Conservation (phyloP, 352 stramenopile genomes). For the Phytophthora cryptogea region DNA sequence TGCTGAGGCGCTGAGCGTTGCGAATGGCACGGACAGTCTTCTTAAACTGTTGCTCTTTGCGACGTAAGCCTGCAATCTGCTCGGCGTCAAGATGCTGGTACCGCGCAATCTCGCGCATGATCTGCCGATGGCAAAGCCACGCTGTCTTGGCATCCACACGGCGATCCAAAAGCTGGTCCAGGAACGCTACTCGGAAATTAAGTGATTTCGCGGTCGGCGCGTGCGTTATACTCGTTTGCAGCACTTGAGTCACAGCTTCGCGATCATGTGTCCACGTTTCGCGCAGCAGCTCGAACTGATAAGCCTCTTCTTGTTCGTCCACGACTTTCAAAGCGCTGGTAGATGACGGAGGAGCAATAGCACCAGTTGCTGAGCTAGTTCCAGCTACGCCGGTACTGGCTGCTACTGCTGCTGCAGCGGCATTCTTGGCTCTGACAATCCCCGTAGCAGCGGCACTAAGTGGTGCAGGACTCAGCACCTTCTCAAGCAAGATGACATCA, state of each 20-base stretch:
- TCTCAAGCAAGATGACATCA: conserved; percentile 61
- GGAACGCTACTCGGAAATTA: conserved; percentile 67
- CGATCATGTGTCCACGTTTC: conserved; percentile 72
- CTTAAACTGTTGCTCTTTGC: conserved; percentile 75
- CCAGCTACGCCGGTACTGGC: conserved; percentile 1
- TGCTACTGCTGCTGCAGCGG: conserved; percentile 7
- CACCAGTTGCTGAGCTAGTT: background rate
- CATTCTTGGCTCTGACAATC: conserved; percentile 29
- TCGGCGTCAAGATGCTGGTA: conserved; percentile 72
- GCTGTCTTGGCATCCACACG: conserved; percentile 78
- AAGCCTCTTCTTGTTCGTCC: conserved; percentile 68
- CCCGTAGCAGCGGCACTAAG: conserved; percentile 21
- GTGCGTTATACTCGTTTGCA: conserved; percentile 62
- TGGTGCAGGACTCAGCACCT: conserved; percentile 43
- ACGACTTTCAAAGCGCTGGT: conserved; percentile 11
- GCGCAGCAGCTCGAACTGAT: conserved; percentile 73
- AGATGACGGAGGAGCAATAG: background rate
- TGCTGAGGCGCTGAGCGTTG: conserved; percentile 46
- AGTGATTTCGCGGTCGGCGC: conserved; percentile 56
- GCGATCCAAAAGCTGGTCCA: conserved; percentile 64
- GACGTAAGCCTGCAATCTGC: conserved; percentile 64
- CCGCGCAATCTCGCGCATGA: conserved; percentile 75
- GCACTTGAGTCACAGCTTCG: conserved; percentile 48
- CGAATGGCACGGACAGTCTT: conserved; percentile 67
- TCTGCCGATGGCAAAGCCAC: conserved; percentile 80